A percentile compares a stretch with the other conserved stretches of the same genome.
phyloP scores from a whole-genome alignment of 2,329 filamentous ascomycete species.

The Lasiodiplodia hormozganensis region DNA sequence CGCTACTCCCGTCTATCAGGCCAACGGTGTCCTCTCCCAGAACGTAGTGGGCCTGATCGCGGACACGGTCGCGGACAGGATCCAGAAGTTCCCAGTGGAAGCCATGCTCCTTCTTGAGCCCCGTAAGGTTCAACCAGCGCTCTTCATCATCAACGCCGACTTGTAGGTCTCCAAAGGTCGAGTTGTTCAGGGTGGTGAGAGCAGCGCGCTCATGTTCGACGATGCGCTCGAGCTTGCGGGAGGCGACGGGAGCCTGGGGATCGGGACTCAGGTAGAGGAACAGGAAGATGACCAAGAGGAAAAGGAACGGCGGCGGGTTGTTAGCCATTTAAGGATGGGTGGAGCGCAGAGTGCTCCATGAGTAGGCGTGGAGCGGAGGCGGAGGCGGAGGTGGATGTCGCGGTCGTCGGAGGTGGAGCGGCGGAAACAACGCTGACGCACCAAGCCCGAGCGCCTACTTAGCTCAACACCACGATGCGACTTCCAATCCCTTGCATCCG shows the following conservation, averaged over 20 bases:
- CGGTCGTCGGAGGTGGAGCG: constrained; percentile 6
- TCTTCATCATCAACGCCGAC: constrained; percentile 41
- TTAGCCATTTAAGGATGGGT: constrained; percentile 28
- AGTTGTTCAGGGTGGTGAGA: constrained; percentile 50
- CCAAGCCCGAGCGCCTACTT: neutral
- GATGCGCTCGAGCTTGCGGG: constrained; percentile 17
- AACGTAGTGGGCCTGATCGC: constrained; percentile 58
- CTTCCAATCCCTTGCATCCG: neutral
- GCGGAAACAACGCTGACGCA: constrained; percentile 17
- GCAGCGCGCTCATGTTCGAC: constrained; percentile 26
- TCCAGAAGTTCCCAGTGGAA: constrained; percentile 80
- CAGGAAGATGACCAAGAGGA: constrained; percentile 29
- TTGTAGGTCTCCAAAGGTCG: constrained; percentile 59
- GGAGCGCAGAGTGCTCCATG: constrained; percentile 21
- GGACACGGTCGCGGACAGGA: constrained; percentile 69
- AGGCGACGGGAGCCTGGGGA: constrained; percentile 21
- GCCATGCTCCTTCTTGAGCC: constrained; percentile 74
- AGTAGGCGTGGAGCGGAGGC: neutral
- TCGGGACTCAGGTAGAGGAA: constrained; percentile 28
- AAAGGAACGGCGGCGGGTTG: constrained; percentile 24
- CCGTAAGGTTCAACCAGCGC: constrained; percentile 68
- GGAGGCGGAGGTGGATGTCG: neutral
- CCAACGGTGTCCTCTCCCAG: constrained; percentile 44
- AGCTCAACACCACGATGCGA: neutral
- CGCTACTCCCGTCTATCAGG: constrained; percentile 25